phyloP scores from a whole-genome alignment of 805 yeast genomes.

The Teunomyces aglyptinius region DNA sequence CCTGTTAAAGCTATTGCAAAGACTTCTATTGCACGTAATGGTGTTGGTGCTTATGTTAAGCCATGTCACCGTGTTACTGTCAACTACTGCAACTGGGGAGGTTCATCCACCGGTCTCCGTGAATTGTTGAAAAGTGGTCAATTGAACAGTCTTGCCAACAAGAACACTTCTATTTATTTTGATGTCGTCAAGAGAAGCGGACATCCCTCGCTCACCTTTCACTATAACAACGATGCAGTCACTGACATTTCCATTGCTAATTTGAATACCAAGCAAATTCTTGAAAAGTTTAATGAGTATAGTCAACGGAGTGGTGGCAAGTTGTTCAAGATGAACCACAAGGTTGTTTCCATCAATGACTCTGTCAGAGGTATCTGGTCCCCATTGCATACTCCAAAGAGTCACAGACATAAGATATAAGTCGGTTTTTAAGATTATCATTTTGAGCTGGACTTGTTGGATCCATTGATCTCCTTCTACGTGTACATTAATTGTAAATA shows the following conservation, averaged over 20 bases:
- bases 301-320: conserved; percentile 69
- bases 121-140: conserved; percentile 55
- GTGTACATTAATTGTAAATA: conserved; percentile 4
- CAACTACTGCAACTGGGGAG: conserved; percentile 94
- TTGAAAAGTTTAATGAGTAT: conserved; percentile 60
- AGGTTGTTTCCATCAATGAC: conserved; percentile 73
- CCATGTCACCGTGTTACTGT: conserved; percentile 76
- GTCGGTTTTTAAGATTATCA: background rate
- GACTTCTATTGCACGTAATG: conserved; percentile 65
- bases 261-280: conserved; percentile 58
- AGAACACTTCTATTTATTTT: conserved; percentile 68
- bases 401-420: conserved; percentile 39
- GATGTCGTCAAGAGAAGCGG: conserved; percentile 70
- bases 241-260: conserved; percentile 73
- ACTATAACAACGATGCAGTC: conserved; percentile 31
- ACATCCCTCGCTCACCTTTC: conserved; percentile 65
- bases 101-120: conserved; percentile 83
- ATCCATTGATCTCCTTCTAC: background rate
- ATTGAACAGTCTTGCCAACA: conserved; percentile 55
- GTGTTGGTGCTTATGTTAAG: conserved; percentile 67
- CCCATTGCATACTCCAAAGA: conserved; percentile 71
- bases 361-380: conserved; percentile 98
- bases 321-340: conserved; percentile 62
- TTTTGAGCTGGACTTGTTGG: background rate
- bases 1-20: conserved; percentile 61